phyloP scores from a whole-genome alignment of 345 rosid genomes.

The Excoecaria cochinchinensis region DNA sequence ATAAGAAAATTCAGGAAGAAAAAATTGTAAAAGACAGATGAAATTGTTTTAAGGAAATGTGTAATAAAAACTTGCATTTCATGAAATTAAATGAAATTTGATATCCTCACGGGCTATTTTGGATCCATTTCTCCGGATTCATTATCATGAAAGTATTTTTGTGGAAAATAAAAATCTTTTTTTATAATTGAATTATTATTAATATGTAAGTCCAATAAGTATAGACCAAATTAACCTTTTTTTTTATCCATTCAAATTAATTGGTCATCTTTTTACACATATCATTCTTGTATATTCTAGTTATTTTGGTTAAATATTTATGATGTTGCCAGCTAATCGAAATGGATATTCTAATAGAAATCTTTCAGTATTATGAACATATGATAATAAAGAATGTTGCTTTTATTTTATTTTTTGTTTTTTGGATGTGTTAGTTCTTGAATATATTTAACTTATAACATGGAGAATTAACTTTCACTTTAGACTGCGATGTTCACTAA shows the following conservation, averaged over 20 bases:
- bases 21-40: neutral
- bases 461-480: neutral
- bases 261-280: constrained; percentile 22
- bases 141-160: no score
- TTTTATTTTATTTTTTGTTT: neutral
- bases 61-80: neutral
- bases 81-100: constrained; percentile 18
- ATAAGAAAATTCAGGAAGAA: neutral
- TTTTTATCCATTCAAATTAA: constrained; percentile 18
- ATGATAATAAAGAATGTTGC: neutral
- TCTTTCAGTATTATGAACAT: no score
- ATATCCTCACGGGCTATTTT: constrained; percentile 10
- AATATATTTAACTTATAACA: no score
- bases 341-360: neutral
- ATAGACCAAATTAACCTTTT: no score
- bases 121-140: constrained; percentile 4
- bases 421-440: no score
- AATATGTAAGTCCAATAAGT: no score
- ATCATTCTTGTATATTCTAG: constrained; percentile 2
- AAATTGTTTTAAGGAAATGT: neutral
- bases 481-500: neutral
- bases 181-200: no score
- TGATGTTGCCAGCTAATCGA: constrained; percentile 30
- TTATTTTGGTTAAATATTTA: constrained; percentile 6
- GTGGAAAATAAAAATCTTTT: no score